Base-by-base conservation (phyloP, 371 early-diverging fungal genomes). In the Syncephalastrum contaminatum region DNA sequence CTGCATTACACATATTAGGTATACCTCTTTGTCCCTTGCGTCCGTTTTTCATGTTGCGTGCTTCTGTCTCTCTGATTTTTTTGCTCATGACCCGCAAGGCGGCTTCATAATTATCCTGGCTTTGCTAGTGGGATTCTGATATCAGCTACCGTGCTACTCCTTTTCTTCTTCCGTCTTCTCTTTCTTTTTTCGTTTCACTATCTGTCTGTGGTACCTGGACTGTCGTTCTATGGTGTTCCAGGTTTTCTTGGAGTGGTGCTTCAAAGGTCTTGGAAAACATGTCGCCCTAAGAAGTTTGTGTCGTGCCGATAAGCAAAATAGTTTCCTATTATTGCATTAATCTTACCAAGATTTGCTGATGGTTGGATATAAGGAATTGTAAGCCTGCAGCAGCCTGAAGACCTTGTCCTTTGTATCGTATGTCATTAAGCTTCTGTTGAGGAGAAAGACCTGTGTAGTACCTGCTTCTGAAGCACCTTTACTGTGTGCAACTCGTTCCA, bases 341-440 rank as follows among this genome's bases (percentile, higher is more conserved):
- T 10, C 53, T 63, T 75, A 81, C 81, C 69, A 81, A 63, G 36
- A 81, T 66, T 50, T 78, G 82, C 43, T 81, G 78, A 59, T 81
- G 82, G 62, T 81, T 81, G 46, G 82, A 81, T 59, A 76, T 73
- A 41, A 81, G 53, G 25, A 73, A 72, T 45, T 81, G 82, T 30
- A 81, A 64, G 24, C 82, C 82, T n/a, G 82, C 74, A 13, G 78
- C 78, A 2, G 82, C 78, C 48, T 81, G 82, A 7, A 81, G 57
- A 22, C 75, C 72, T 43, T 73, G 69, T 18, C 76, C 77, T 80
- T 22, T 48, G n/a, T 25, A 14, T 5, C 8, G 10, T 30, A 30
- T 30, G 36, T 7, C 48, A 42, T 46, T 27, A 36, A 48, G n/a
- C 36, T 30, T 12, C 36, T 12, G 36, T 10, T 30, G 36, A 12